Conservation (phyloP, 805 yeast genomes). For the Saccharomycopsis vini region DNA sequence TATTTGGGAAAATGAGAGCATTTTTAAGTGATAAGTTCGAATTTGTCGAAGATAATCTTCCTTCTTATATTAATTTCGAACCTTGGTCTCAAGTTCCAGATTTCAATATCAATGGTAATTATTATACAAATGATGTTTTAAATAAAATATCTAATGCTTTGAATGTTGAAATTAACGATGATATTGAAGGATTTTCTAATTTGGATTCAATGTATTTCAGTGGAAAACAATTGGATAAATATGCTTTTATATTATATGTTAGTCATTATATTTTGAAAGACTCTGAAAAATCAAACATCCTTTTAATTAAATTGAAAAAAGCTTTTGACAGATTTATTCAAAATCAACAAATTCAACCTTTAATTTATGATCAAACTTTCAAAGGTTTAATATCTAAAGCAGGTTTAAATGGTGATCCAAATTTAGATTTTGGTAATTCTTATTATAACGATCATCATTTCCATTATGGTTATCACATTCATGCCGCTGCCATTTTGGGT, state of each 20-base stretch:
- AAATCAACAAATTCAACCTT: conserved; percentile 64
- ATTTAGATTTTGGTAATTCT: conserved; percentile 65
- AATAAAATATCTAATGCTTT: conserved; percentile 40
- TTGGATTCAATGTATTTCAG: conserved; percentile 83
- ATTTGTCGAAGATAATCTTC: conserved; percentile 37
- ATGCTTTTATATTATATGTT: conserved; percentile 75
- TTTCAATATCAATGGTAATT: conserved; percentile 31
- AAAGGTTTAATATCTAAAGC: conserved; percentile 71
- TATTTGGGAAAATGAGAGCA: conserved; percentile 44
- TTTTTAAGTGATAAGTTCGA: conserved; percentile 33
- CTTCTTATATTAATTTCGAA: conserved; percentile 35
- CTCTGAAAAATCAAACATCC: conserved; percentile 35
- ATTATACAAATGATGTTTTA: conserved; percentile 30
- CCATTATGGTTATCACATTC: conserved; percentile 67
- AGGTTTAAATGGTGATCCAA: conserved; percentile 36
- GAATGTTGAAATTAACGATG: conserved; percentile 42
- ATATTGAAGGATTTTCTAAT: conserved; percentile 48
- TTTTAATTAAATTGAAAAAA: conserved; percentile 50
- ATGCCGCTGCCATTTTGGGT: conserved; percentile 58
- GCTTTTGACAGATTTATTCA: conserved; percentile 62
- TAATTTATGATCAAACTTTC: conserved; percentile 74
- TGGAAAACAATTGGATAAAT: conserved; percentile 84
- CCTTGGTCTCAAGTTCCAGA: conserved; percentile 50
- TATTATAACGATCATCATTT: conserved; percentile 70
- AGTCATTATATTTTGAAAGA: conserved; percentile 60